Conservation (phyloP, 345 rosid species). For the Hibiscus tridactylites region DNA sequence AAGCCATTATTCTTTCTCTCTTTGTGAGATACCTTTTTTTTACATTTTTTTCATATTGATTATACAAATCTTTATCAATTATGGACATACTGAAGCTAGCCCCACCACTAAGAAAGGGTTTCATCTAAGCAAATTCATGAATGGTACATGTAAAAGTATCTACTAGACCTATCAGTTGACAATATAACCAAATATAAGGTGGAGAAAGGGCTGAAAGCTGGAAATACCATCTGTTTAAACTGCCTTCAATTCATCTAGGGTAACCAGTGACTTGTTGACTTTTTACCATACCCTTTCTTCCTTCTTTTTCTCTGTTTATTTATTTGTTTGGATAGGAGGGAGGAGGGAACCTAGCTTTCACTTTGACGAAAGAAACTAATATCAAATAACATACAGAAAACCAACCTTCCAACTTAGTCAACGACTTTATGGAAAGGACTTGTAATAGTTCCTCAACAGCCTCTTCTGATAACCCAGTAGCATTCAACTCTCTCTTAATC, state of each 20-base stretch:
- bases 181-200: background rate
- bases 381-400: slow-evolving; percentile 4
- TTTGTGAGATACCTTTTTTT: background rate
- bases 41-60: background rate
- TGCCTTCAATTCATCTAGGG: background rate
- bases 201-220: no score
- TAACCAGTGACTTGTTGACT: background rate
- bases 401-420: slow-evolving; percentile 74
- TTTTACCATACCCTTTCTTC: background rate
- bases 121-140: background rate
- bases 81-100: background rate
- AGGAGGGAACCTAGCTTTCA: background rate
- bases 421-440: slow-evolving; percentile 18
- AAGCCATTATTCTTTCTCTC: background rate
- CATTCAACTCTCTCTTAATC: slow-evolving; percentile 61
- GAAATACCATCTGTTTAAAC: background rate
- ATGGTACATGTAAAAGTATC: background rate
- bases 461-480: slow-evolving; percentile 56
- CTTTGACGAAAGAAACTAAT: background rate
- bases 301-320: background rate
- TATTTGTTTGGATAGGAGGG: background rate
- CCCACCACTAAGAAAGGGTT: background rate
- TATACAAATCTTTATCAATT: background rate
- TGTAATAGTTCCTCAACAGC: slow-evolving; percentile 61
- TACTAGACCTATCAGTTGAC: background rate